Base-by-base conservation (phyloP, 2,329 filamentous ascomycete genomes). In the Aspergillus aculeatinus region DNA sequence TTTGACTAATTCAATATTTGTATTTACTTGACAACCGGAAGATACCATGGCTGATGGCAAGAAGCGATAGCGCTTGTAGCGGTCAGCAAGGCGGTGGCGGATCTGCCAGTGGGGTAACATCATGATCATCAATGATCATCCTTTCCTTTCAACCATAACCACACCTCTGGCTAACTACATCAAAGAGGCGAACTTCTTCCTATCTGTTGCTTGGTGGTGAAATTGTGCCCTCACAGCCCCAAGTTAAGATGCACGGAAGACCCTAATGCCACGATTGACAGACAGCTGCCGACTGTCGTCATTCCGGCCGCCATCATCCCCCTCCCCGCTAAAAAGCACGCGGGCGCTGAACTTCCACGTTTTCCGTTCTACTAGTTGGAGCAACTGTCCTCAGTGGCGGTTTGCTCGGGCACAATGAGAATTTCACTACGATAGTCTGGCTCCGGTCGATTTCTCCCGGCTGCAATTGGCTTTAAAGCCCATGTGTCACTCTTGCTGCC, bases 251-350 rank as follows among this genome's bases (percentile, higher is more conserved):
- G 52, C 52, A 55, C 52, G 16, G 52, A 29, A 14, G 23, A n/a
- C 14, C 60, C 57, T 59, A 62, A 61, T 70, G 69, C 68, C 69
- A 72, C 65, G 68, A 64, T 71, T 12, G 70, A 68, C 70, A 71
- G 60, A 44, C 11, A 50, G 42, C 55, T 66, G 70, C 65, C 68
- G 67, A 60, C 64, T 70, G 65, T 70, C 68, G 69, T 29, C 55
- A 39, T 64, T 61, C 52, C 60, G 64, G 63, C 61, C 58, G 64
- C 60, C 57, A 67, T 58, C 14, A 35, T 12, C n/a, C 2, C 16
- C 47, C 44, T 35, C 47, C 53, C 53, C 50, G 50, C 60, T 57
- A 61, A 64, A 60, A 60, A 64, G 59, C 62, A 62, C 66, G 65
- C 63, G 61, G 65, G 62, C 58, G 51, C 59, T 50, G 59, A 54